These are phyloP conservation scores for Verticillium longisporum DNA, from an alignment of 2,329 filamentous ascomycete species.

Conservation along the genomic window DNA sequence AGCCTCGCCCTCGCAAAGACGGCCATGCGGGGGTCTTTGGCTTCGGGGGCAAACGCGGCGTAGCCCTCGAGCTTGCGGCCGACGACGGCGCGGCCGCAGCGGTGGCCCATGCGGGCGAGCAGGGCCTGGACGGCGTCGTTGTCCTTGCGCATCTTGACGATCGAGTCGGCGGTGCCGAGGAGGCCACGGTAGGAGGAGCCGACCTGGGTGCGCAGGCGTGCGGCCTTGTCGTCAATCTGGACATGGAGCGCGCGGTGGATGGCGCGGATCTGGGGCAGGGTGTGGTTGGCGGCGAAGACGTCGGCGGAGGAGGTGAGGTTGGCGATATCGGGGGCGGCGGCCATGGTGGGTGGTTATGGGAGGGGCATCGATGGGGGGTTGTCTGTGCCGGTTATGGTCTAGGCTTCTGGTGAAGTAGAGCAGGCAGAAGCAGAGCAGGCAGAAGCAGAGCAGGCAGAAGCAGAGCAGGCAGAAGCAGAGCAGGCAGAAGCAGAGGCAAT, in stretches of 20 bases:
- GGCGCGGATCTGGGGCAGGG: slow-evolving; percentile 56
- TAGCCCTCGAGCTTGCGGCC: slow-evolving; percentile 58
- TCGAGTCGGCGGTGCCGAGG: slow-evolving; percentile 87
- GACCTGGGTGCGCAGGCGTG: slow-evolving; percentile 56
- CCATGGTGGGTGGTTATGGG: slow-evolving; percentile 21
- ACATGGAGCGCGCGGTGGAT: slow-evolving; percentile 54
- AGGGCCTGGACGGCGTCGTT: slow-evolving; percentile 68
- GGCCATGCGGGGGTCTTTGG: slow-evolving; percentile 16
- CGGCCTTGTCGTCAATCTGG: slow-evolving; percentile 55
- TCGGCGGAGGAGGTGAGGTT: slow-evolving; percentile 42
- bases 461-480: too few relatives aligned
- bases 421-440: too few relatives aligned
- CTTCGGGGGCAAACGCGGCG: slow-evolving; percentile 31
- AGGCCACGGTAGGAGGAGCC: slow-evolving; percentile 76
- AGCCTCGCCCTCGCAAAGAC: slow-evolving; percentile 38
- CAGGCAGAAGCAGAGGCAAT: too few relatives aligned
- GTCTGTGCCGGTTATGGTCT: too few relatives aligned
- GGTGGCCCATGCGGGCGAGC: slow-evolving; percentile 64
- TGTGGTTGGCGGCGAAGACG: slow-evolving; percentile 48
- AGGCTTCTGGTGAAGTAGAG: too few relatives aligned
- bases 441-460: too few relatives aligned
- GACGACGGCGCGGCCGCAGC: slow-evolving; percentile 68
- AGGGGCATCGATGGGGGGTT: neutral
- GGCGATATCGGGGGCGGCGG: slow-evolving; percentile 34
- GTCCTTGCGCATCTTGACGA: slow-evolving; percentile 78